Conservation (phyloP, 108 stramenopile species). For the Cyclotella atomus region DNA sequence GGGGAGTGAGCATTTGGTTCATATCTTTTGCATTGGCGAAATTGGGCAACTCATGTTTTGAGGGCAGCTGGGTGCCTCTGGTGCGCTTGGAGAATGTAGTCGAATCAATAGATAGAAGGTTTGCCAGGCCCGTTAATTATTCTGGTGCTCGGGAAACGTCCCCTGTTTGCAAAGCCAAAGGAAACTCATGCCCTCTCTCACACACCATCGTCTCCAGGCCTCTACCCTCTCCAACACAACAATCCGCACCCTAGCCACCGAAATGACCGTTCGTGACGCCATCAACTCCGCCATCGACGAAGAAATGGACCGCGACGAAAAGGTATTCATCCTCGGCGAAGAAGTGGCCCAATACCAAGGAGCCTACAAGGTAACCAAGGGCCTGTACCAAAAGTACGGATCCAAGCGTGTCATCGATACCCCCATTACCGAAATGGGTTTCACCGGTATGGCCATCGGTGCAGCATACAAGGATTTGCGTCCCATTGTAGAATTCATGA, state of each 20-base stretch:
- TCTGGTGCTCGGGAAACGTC: not conserved
- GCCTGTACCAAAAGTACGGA: constrained; percentile 97
- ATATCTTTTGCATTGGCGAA: not conserved
- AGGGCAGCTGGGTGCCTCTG: too few species aligned
- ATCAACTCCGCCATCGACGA: constrained; percentile 97
- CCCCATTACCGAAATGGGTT: constrained; percentile 99
- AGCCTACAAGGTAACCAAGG: constrained; percentile 99
- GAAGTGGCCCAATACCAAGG: constrained; percentile 99
- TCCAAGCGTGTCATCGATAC: constrained; percentile 98
- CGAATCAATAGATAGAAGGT: too few species aligned
- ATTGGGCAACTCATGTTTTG: too few species aligned
- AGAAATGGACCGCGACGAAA: constrained; percentile 96
- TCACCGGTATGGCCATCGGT: constrained; percentile 96
- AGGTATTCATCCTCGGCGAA: constrained; percentile 95
- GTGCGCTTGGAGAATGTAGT: too few species aligned
- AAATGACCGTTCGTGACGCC: constrained; percentile 97
- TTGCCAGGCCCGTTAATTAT: too few species aligned
- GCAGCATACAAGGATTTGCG: constrained; percentile 93
- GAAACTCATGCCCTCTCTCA: not conserved
- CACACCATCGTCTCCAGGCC: not conserved
- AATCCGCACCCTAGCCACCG: constrained; percentile 69
- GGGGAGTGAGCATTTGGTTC: not conserved
- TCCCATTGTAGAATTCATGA: constrained; percentile 99
- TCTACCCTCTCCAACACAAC: not conserved
- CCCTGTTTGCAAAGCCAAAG: not conserved